Percentiles rank a stretch among this genome's conserved stretches.
phyloP scores from a whole-genome alignment of 306 rosid genomes.

The Vigna trinervia region DNA sequence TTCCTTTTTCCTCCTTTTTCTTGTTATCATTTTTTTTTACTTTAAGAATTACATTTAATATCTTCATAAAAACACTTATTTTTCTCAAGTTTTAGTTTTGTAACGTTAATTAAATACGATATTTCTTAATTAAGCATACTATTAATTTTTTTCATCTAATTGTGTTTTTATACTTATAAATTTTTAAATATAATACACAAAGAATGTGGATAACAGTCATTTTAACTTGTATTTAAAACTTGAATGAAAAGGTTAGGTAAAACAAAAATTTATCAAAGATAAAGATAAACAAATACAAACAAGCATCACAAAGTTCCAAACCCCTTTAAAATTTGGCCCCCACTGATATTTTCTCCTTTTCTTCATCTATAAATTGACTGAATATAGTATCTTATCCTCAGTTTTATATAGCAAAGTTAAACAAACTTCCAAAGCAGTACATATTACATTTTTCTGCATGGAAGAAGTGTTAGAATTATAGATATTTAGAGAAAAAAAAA shows the following conservation, averaged over 20 bases:
- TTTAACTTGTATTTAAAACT: not conserved
- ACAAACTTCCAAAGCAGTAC: not conserved
- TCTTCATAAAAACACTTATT: too few relatives aligned
- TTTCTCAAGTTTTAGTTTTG: too few relatives aligned
- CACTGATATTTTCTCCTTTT: not conserved
- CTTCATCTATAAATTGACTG: not conserved
- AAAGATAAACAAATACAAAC: not conserved
- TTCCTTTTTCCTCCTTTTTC: too few relatives aligned
- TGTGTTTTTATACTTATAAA: too few relatives aligned
- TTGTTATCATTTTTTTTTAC: too few relatives aligned
- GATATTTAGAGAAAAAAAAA: not conserved
- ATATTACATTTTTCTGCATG: not conserved
- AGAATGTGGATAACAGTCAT: not conserved
- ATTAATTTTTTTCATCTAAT: too few relatives aligned
- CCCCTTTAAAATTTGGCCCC: slow-evolving; percentile 3
- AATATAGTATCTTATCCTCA: not conserved
- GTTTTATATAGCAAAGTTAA: not conserved
- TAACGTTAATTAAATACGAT: too few relatives aligned
- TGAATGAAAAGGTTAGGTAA: not conserved
- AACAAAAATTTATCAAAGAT: not conserved
- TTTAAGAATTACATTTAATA: too few relatives aligned
- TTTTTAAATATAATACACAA: not conserved
- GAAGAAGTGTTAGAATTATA: too few relatives aligned
- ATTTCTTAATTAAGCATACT: too few relatives aligned
- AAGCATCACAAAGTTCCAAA: too few relatives aligned